These are phyloP conservation scores for Polytolypa hystricis DNA, from an alignment of 2,329 filamentous ascomycete species.

Conservation along the genomic window DNA sequence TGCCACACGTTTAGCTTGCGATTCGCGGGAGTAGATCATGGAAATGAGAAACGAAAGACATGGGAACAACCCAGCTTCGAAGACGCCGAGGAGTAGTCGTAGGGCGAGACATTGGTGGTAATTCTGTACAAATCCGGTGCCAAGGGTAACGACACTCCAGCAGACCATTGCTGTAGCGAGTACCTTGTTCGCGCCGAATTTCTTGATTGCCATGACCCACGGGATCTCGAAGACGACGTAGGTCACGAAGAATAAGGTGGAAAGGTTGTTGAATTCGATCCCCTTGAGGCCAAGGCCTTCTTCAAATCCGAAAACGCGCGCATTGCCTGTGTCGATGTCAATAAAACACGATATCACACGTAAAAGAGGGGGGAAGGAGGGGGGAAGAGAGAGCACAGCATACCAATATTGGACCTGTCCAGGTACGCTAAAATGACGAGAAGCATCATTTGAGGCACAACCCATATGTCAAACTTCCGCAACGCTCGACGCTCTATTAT, in stretches of 20 bases:
- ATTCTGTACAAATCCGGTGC: conserved; percentile 34
- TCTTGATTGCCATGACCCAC: conserved; percentile 41
- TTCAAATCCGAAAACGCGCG: conserved; percentile 21
- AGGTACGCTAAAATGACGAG: conserved; percentile 39
- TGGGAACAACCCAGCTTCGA: conserved; percentile 42
- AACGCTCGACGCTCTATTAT: conserved; percentile 9
- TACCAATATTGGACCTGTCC: conserved; percentile 57
- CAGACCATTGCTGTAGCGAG: conserved; percentile 41
- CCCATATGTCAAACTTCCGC: conserved; percentile 13
- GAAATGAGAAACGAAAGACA: conserved; percentile 38
- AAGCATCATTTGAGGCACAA: conserved; percentile 9
- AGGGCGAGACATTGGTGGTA: conserved; percentile 35
- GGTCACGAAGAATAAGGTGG: conserved; percentile 39
- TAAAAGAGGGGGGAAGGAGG: not conserved
- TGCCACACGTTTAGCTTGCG: conserved; percentile 48
- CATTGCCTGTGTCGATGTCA: conserved; percentile 49
- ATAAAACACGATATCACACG: not conserved
- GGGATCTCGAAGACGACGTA: conserved; percentile 42
- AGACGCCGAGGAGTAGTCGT: conserved; percentile 39
- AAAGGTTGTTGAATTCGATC: conserved; percentile 25
- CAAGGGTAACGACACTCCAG: conserved; percentile 40
- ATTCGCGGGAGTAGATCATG: conserved; percentile 46
- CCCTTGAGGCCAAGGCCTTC: conserved; percentile 2
- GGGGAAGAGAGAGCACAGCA: not conserved
- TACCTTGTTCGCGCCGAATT: conserved; percentile 37